phyloP scores from a whole-genome alignment of 2,329 filamentous ascomycete species.

The Aspergillus aculeatus region DNA sequence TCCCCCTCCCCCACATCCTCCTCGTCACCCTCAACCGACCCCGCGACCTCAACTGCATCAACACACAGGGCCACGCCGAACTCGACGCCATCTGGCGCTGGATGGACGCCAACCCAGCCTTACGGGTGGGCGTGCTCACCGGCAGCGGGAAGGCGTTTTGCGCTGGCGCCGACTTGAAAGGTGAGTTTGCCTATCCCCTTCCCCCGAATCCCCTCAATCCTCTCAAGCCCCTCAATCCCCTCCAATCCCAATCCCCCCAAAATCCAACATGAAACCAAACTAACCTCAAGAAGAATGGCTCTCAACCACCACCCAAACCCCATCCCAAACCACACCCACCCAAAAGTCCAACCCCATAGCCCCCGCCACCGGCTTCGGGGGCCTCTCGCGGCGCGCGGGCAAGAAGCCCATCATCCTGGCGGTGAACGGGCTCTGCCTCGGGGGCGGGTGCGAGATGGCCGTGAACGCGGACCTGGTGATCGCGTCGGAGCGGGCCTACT shows the following conservation, averaged over 20 bases:
- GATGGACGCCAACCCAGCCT: slow-evolving; percentile 44
- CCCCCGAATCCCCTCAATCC: too few relatives aligned
- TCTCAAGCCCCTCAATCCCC: too few relatives aligned
- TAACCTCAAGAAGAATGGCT: slow-evolving; percentile 34
- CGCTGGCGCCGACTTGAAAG: slow-evolving; percentile 47
- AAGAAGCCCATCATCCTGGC: slow-evolving; percentile 72
- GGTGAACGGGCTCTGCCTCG: slow-evolving; percentile 72
- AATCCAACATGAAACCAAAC: neutral
- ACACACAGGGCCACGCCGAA: slow-evolving; percentile 41
- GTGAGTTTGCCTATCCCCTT: slow-evolving; percentile 16
- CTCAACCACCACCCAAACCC: slow-evolving; percentile 13
- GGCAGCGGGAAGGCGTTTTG: slow-evolving; percentile 46
- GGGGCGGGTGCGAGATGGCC: slow-evolving; percentile 75
- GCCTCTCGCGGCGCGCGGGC: slow-evolving; percentile 46
- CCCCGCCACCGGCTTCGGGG: slow-evolving; percentile 41
- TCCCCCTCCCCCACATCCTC: slow-evolving; percentile 48
- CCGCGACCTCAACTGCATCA: slow-evolving; percentile 47
- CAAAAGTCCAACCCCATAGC: slow-evolving; percentile 11
- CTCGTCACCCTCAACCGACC: slow-evolving; percentile 50
- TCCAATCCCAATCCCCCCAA: neutral
- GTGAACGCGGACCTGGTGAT: slow-evolving; percentile 71
- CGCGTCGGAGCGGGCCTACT: slow-evolving; percentile 55
- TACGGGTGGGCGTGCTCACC: slow-evolving; percentile 44
- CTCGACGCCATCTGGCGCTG: slow-evolving; percentile 46
- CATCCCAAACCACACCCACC: slow-evolving; percentile 8